These are phyloP conservation scores for Alternaria triticimaculans DNA, from an alignment of 2,329 filamentous ascomycete genomes.

Conservation along the genomic window DNA sequence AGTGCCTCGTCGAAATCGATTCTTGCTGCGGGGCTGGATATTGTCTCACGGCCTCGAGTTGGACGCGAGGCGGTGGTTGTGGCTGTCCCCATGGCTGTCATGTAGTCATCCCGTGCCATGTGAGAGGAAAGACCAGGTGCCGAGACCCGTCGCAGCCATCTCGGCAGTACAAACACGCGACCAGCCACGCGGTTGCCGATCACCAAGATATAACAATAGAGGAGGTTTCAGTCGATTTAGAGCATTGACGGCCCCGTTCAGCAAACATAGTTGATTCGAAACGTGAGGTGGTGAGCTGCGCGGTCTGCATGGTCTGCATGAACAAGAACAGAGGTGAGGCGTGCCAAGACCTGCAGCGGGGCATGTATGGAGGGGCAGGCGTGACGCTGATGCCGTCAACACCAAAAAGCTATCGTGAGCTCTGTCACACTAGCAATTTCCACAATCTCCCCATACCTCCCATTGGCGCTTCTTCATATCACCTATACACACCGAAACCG, in stretches of 20 bases:
- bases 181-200: not conserved
- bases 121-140: not conserved
- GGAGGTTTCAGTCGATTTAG: not conserved
- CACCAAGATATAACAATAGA: not conserved
- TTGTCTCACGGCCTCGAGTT: conserved; percentile 4
- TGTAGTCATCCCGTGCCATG: conserved; percentile 8
- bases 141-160: not conserved
- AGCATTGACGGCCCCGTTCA: not conserved
- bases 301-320: conserved; percentile 2
- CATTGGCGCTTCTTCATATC: conserved; percentile 26
- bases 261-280: not conserved
- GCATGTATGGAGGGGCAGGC: conserved; percentile 26
- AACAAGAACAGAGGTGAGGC: conserved; percentile 1
- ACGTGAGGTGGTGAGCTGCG: not conserved
- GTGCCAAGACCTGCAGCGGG: conserved; percentile 25
- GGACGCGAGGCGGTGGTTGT: conserved; percentile 13
- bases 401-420: conserved; percentile 42
- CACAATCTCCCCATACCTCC: conserved; percentile 19
- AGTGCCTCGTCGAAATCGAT: conserved; percentile 17
- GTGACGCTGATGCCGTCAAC: conserved; percentile 37
- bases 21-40: conserved; percentile 8
- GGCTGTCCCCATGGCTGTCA: not conserved
- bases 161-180: not conserved
- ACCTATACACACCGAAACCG: conserved; percentile 4
- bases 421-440: conserved; percentile 31